Conservation (phyloP, 768 basidiomycete genomes). For the Cubamyces lactineus region DNA sequence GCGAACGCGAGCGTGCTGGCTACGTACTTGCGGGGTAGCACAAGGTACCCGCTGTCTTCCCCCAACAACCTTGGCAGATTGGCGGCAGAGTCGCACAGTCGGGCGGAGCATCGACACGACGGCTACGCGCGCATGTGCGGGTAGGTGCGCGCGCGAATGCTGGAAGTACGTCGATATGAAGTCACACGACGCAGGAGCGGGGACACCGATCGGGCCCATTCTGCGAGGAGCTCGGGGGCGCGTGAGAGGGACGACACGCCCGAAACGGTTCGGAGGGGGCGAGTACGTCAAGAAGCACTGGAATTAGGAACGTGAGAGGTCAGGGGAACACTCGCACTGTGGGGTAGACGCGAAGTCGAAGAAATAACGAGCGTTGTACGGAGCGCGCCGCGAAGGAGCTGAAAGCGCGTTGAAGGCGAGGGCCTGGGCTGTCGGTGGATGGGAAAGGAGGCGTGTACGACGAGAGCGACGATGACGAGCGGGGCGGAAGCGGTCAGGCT, state of each 20-base stretch:
- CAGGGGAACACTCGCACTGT: neutral
- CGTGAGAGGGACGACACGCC: neutral
- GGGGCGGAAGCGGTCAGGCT: neutral
- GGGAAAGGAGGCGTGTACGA: neutral
- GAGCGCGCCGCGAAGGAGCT: neutral
- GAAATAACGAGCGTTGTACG: neutral
- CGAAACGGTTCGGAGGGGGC: neutral
- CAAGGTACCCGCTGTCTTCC: neutral
- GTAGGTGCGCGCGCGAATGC: too few relatives aligned
- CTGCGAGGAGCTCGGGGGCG: neutral
- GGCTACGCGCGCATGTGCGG: neutral
- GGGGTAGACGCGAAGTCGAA: neutral
- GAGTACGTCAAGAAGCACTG: slow-evolving; percentile 9
- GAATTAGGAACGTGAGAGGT: slow-evolving; percentile 10
- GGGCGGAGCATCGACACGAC: slow-evolving; percentile 6
- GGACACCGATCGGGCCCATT: neutral
- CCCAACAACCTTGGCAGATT: neutral
- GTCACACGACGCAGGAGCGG: slow-evolving; percentile 3
- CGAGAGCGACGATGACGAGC: neutral
- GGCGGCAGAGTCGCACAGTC: neutral
- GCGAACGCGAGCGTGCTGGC: neutral
- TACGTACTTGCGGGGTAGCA: neutral
- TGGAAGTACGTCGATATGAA: neutral
- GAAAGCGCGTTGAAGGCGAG: neutral
- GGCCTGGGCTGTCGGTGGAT: too few relatives aligned